Conservation (phyloP, 1,139 yeast species). For the Schizosaccharomyces versatilis region DNA sequence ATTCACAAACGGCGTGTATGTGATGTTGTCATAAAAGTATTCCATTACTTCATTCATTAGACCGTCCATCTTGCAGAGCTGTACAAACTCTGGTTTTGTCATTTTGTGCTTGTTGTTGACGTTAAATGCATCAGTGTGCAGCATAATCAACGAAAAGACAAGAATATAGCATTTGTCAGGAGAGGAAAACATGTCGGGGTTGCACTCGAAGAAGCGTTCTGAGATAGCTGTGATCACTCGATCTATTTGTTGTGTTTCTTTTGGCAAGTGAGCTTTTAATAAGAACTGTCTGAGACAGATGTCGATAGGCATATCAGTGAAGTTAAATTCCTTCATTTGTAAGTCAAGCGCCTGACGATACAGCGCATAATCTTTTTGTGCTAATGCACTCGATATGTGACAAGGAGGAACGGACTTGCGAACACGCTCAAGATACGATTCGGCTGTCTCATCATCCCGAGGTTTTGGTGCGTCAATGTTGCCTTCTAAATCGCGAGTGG, state of each 20-base stretch:
- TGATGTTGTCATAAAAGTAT: slow-evolving; percentile 43
- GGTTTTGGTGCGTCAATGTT: slow-evolving; percentile 3
- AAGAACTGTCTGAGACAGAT: slow-evolving; percentile 37
- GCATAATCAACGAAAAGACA: slow-evolving; percentile 37
- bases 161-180: slow-evolving; percentile 35
- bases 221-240: slow-evolving; percentile 37
- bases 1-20: slow-evolving; percentile 31
- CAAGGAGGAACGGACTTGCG: slow-evolving; percentile 20
- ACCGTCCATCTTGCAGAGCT: slow-evolving; percentile 24
- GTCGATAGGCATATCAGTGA: slow-evolving; percentile 34
- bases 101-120: slow-evolving; percentile 40
- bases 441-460: slow-evolving; percentile 23
- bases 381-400: slow-evolving; percentile 22
- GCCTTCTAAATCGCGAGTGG: not conserved
- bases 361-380: slow-evolving; percentile 22
- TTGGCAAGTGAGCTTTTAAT: slow-evolving; percentile 35
- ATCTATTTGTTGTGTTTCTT: slow-evolving; percentile 52
- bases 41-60: slow-evolving; percentile 24
- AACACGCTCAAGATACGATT: slow-evolving; percentile 20
- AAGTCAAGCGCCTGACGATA: slow-evolving; percentile 21
- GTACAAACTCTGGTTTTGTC: slow-evolving; percentile 38
- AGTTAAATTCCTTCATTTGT: slow-evolving; percentile 26
- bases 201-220: slow-evolving; percentile 25
- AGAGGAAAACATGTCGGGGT: slow-evolving; percentile 20
- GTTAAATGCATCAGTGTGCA: slow-evolving; percentile 51